Evolutionary conservation across 108 stramenopile species (phyloP), one percentile per base, ranked within the genome.

Genomic region (Epipyxis sp.): DNA sequence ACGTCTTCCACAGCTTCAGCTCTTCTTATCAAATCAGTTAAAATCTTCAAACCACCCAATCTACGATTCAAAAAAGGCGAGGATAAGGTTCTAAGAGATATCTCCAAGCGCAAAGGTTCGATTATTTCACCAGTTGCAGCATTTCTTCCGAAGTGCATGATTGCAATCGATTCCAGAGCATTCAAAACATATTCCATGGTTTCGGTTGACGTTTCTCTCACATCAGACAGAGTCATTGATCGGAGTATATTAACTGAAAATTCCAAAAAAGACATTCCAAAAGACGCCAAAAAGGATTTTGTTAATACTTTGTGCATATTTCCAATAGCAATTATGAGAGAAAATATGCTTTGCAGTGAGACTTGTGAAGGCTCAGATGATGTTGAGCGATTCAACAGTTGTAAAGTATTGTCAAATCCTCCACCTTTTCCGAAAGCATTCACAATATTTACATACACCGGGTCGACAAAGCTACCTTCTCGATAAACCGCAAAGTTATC

Each of bases 51-150:
- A 27, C 71, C 71, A 30, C 71, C 71, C 71, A 74, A 25, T 6
- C 71, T 37, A 29, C 71, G 44, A 74, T 74, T 74, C 10, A 74
- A 25, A 42, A 54, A 74, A 34, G 71, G 71, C 6, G 32, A 74
- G 10, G 27, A 42, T 6, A 74, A 65, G 25, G 3, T 32, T 6
- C 34, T 6, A 50, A 50, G 6, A 20, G 46, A 6, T 6, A 50
- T 50, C 6, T 6, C 6, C 20, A 50, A 50, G 6, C 46, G 6
- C n/a, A n/a, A n/a, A n/a, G n/a, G n/a, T n/a, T n/a, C n/a, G n/a
- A n/a, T n/a, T n/a, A n/a, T n/a, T n/a, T n/a, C n/a, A n/a, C n/a
- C n/a, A n/a, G n/a, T n/a, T n/a, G n/a, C n/a, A n/a, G n/a, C n/a
- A n/a, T n/a, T n/a, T n/a, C n/a, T n/a, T n/a, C n/a, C n/a, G n/a